phyloP scores from a whole-genome alignment of 2,329 filamentous ascomycete genomes.

The Aureobasidium musti region DNA sequence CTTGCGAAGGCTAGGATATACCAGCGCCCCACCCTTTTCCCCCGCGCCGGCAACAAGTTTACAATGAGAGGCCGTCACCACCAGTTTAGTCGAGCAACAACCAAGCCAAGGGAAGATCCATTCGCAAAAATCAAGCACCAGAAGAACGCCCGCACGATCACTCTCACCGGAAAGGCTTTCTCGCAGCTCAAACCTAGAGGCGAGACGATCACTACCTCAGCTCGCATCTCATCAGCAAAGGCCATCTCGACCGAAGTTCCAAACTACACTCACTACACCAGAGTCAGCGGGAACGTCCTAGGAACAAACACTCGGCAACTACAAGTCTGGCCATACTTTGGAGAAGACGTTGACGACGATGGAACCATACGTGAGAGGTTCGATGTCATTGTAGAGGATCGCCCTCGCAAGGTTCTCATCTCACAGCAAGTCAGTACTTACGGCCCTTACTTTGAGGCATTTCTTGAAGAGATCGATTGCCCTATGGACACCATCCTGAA shows the following conservation, averaged over 20 bases:
- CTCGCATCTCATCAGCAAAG: background rate
- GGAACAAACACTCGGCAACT: conserved; percentile 46
- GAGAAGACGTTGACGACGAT: conserved; percentile 39
- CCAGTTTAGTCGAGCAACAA: background rate
- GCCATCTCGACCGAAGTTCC: conserved; percentile 37
- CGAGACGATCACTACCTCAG: background rate
- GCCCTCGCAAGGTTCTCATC: conserved; percentile 40
- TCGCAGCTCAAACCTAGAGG: background rate
- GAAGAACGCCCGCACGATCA: background rate
- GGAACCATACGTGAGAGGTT: conserved; percentile 38
- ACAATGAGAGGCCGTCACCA: too few species aligned
- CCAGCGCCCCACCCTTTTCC: background rate
- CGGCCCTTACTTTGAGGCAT: conserved; percentile 41
- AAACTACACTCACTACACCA: conserved; percentile 47
- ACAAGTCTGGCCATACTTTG: conserved; percentile 47
- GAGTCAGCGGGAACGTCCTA: conserved; percentile 46
- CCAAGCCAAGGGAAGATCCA: background rate
- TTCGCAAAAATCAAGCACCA: background rate
- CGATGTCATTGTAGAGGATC: conserved; percentile 37
- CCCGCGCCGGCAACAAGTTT: background rate
- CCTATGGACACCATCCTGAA: conserved; percentile 44
- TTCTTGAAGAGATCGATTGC: conserved; percentile 43
- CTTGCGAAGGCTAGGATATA: conserved; percentile 27
- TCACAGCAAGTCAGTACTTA: conserved; percentile 44
- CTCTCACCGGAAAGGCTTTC: background rate